Evolutionary conservation across 1,284 basidiomycete species (phyloP).

Genomic region (Trametes sp.): DNA sequence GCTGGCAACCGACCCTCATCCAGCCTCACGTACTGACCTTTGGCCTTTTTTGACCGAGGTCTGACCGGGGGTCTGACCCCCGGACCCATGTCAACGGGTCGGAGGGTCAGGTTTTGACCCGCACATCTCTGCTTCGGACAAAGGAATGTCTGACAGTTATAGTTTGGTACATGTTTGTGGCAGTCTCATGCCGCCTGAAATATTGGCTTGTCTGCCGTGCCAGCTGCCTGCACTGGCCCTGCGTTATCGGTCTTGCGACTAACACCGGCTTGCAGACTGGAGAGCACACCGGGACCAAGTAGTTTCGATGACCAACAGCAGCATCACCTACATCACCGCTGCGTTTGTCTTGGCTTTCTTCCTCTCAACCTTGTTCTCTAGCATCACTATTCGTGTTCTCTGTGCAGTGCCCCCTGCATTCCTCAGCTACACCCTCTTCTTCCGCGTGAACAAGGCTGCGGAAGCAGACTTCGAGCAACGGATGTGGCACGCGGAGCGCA

Average conservation of each 20-base stretch:
- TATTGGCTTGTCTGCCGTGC: too few species aligned
- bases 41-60: too few species aligned
- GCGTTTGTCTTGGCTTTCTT: constrained; percentile 37
- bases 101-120: too few species aligned
- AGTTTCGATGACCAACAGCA: constrained; percentile 32
- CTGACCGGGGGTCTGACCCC: too few species aligned
- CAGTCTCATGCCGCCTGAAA: too few species aligned
- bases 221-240: too few species aligned
- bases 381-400: constrained; percentile 36
- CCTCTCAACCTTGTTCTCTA: constrained; percentile 39
- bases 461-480: constrained; percentile 44
- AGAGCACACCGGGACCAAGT: constrained; percentile 38
- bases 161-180: too few species aligned
- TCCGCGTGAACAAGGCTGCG: constrained; percentile 39
- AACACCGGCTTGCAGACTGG: constrained; percentile 36
- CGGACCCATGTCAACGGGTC: too few species aligned
- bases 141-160: too few species aligned
- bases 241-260: neutral
- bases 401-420: constrained; percentile 39
- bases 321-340: constrained; percentile 36
- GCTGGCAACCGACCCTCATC: too few species aligned
- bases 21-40: too few species aligned
- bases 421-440: constrained; percentile 42
- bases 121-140: too few species aligned
- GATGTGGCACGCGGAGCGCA: constrained; percentile 47